A percentile compares a stretch with the other conserved stretches of the same genome.
These are phyloP conservation scores for Ophiostoma pallidulum DNA, from an alignment of 2,329 filamentous ascomycete species.

Conservation along the genomic window DNA sequence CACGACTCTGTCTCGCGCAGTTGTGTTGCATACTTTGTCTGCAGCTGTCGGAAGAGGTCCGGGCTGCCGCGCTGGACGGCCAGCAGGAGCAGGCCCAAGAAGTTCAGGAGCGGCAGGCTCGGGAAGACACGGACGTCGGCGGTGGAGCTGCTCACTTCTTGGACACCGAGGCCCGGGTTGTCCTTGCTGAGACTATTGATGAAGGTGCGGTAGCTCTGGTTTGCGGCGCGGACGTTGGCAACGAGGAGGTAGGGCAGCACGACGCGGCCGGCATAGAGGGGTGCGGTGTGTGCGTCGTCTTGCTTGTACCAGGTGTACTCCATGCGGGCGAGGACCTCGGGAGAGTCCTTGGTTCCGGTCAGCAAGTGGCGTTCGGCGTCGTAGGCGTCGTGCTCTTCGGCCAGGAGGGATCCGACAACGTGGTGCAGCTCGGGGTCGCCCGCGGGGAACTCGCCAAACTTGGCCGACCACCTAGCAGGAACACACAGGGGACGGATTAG, in stretches of 20 bases:
- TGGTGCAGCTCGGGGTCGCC: constrained; percentile 94
- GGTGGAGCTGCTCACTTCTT: constrained; percentile 67
- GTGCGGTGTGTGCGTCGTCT: constrained; percentile 79
- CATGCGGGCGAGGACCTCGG: constrained; percentile 68
- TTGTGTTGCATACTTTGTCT: constrained; percentile 69
- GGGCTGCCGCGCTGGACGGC: constrained; percentile 68
- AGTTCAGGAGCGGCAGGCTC: constrained; percentile 88
- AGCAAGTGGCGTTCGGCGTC: constrained; percentile 87
- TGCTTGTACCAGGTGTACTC: constrained; percentile 92
- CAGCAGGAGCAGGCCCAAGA: constrained; percentile 74
- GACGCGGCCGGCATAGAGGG: constrained; percentile 75
- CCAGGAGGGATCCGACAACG: constrained; percentile 76
- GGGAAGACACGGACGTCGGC: constrained; percentile 78
- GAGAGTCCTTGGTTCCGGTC: constrained; percentile 80
- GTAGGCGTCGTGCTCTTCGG: constrained; percentile 87
- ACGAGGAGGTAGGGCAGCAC: constrained; percentile 85
- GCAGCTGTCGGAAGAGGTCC: constrained; percentile 76
- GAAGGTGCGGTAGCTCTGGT: constrained; percentile 70
- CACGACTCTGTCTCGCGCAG: constrained; percentile 69
- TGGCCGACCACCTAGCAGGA: constrained; percentile 69
- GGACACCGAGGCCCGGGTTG: constrained; percentile 53
- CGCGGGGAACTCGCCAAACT: constrained; percentile 75
- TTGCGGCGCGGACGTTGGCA: constrained; percentile 84
- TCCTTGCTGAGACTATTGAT: constrained; percentile 52
- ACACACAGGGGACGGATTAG: no score